Evolutionary conservation across 2,329 filamentous ascomycete genomes (phyloP), one percentile per base, ranked within the genome.

Genomic region (Fusarium sp.): DNA sequence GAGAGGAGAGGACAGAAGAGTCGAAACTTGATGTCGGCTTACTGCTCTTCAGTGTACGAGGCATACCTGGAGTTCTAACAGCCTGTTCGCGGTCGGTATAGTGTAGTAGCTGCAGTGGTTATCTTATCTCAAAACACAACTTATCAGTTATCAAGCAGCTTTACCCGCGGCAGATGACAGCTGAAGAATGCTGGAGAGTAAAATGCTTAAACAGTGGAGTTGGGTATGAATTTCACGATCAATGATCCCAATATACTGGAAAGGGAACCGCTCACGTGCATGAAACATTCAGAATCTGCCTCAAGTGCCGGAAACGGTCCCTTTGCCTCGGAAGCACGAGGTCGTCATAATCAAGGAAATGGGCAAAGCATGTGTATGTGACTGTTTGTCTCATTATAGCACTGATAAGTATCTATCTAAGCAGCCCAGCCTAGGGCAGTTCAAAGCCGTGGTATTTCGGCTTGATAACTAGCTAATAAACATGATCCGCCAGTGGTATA

Each of bases 401-500:
- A 67, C 64, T 66, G 22, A 12, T 22, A 45, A 38, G 57, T 68
- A 63, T 67, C 64, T 66, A 58, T 56, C 57, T n/a, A 63, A 49
- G 20, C 50, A 63, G 52, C 22, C n/a, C 34, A 45, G 43, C 24
- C 46, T 22, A n/a, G 42, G 45, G 45, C 45, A 29, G 24, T 27
- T 47, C 49, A 30, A 38, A 63, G 49, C 44, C 38, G 44, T 45
- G 22, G 40, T 34, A 50, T 47, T 40, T 51, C 44, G 14, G 38
- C 38, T 38, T 42, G 24, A 27, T 52, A 29, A 42, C 50, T 52
- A 52, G 42, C 16, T 38, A 45, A 52, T 38, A 45, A 52, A 63
- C 51, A 51, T 56, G 51, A 27, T 47, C 45, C 30, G 24, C 40
- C 62, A 45, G 50, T 68, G 63, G 67, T 71, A 71, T 71, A 70